Base-by-base conservation (phyloP, 2,329 filamentous ascomycete species). In the Neonectria neomacrospora region DNA sequence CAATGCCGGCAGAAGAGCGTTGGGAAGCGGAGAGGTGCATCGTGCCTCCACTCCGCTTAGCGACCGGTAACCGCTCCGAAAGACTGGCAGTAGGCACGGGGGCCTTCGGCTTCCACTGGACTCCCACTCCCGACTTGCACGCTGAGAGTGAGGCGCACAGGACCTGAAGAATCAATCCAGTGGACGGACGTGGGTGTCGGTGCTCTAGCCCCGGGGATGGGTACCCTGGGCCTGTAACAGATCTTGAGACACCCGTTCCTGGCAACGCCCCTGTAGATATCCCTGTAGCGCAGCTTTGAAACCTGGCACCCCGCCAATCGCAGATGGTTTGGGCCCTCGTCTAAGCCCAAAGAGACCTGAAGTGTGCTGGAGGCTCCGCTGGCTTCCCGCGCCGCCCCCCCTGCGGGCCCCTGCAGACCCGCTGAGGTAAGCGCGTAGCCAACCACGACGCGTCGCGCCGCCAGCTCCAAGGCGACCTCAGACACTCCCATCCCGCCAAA, bases 211-310 rank as follows among this genome's bases (percentile, higher is more conserved):
- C 37, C 6, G 18, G 42, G n/a, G 28, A 32, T 30, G 12, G 42
- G 20, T 48, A 41, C 60, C 70, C 67, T 61, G 60, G 63, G 73
- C 71, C 78, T 82, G 80, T 74, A 76, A 82, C 80, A 80, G 74
- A 80, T 50, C 80, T 77, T 80, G 80, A 81, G 78, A 81, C 80
- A 70, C 58, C 57, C 54, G 61, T 58, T 59, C 57, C 59, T 60
- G 59, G 57, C 42, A 50, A 42, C 20, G 41, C 53, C 59, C 65
- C 54, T 70, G 64, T 39, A 58, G 51, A 41, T 26, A 48, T 48
- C 66, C 71, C 66, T 63, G 68, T 59, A 60, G 56, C 54, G 44
- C 48, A 34, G 52, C 39, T 42, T 47, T 62, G 59, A 62, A 62
- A 62, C 59, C 54, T 42, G 48, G 41, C 54, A 50, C 39, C 41